Evolutionary conservation across 2,329 filamentous ascomycete genomes (phyloP), one percentile per base, ranked within the genome.

Genomic region (Fusarium pilosicola): DNA sequence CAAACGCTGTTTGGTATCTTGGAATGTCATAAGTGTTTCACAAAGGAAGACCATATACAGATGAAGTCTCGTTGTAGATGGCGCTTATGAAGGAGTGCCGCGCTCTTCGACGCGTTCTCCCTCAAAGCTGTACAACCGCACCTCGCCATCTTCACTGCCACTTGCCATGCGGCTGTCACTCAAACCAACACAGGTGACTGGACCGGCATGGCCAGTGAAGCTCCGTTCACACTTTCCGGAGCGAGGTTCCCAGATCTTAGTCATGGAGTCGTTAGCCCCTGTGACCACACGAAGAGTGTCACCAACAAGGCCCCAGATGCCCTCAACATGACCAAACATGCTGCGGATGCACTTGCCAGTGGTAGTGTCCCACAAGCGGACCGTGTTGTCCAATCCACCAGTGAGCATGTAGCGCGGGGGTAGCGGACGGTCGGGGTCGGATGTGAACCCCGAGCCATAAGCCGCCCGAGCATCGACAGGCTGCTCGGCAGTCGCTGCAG

Each of bases 321-420:
- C 96, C 82, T 99, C 96, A 28, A 99, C 89, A 79, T 99, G 96
- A 0, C 96, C 96, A 80, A 98, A 99, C 86, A 98, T 97, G 38
- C 94, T 97, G 70, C 94, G 93, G 39, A 98, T 87, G 78, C 94
- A 97, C 72, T 90, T 90, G 42, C 94, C 94, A 1, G 93, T 93
- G 10, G 89, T 89, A 4, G 95, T 93, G 80, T 98, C 94, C 96
- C 96, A 99, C 26, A 98, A 88, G 17, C 96, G 92, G 71, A 98
- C 94, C 1, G 95, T 98, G 65, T 92, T 93, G 82, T 99, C 96
- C 24, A 99, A 88, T 1, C 94, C 95, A 57, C 94, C 95, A 1
- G 95, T 98, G 52, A 98, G 88, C 87, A 99, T 97, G 83, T 98
- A 98, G 9, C 92, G 90, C 1, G 95, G 94, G 20, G 96, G 96